These are phyloP conservation scores for Xanthoparmelia taractica DNA, from an alignment of 495 filamentous ascomycete genomes.

Conservation along the genomic window DNA sequence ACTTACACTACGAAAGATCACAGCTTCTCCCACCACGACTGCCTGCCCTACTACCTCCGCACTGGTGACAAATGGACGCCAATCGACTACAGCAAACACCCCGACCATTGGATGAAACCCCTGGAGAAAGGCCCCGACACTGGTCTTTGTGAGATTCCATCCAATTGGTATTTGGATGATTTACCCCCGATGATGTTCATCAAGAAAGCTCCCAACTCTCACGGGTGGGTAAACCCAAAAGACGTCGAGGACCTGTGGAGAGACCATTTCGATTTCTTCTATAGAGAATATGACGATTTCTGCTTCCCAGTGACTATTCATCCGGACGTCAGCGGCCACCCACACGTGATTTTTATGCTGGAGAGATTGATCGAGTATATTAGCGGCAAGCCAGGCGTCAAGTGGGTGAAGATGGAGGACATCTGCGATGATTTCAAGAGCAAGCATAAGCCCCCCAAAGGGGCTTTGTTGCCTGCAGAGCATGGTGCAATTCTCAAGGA, in stretches of 20 bases:
- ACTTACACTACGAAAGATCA: conserved; percentile 32
- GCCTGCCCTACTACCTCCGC: conserved; percentile 56
- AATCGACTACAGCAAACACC: conserved; percentile 53
- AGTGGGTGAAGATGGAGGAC: conserved; percentile 66
- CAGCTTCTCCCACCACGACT: conserved; percentile 59
- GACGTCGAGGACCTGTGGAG: conserved; percentile 53
- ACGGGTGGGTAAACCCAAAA: conserved; percentile 54
- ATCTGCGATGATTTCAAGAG: conserved; percentile 63
- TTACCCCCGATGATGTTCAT: conserved; percentile 56
- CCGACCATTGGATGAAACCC: conserved; percentile 61
- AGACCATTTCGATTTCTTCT: conserved; percentile 65
- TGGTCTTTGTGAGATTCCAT: conserved; percentile 57
- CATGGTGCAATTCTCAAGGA: conserved; percentile 49
- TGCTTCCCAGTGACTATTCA: conserved; percentile 65
- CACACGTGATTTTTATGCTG: conserved; percentile 60
- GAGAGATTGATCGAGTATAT: conserved; percentile 59
- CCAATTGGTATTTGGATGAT: conserved; percentile 63
- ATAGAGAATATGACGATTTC: conserved; percentile 61
- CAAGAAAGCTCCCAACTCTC: conserved; percentile 50
- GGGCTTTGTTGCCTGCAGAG: conserved; percentile 60
- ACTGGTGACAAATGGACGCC: conserved; percentile 56
- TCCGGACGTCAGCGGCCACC: conserved; percentile 59
- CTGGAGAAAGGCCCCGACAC: conserved; percentile 45
- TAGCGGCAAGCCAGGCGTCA: conserved; percentile 64
- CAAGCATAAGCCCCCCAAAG: conserved; percentile 57